Conservation (phyloP, 352 stramenopile genomes). For the Pythium aristosporum region DNA sequence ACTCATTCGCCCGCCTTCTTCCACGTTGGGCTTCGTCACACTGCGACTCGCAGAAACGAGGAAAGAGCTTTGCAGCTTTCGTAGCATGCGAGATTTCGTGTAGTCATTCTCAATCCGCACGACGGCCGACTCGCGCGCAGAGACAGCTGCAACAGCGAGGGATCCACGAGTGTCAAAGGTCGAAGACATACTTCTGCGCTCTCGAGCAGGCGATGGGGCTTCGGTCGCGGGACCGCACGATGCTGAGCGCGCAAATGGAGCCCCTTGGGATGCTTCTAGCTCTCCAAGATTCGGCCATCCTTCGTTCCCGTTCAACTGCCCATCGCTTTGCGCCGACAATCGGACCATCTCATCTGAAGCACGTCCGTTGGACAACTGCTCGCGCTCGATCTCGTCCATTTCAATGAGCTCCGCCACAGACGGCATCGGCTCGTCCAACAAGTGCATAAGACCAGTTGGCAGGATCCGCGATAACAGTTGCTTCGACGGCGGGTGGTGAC, state of each 20-base stretch:
- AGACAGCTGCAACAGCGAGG: constrained; percentile 22
- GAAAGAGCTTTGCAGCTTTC: constrained; percentile 26
- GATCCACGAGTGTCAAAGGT: constrained; percentile 39
- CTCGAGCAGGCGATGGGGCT: constrained; percentile 9
- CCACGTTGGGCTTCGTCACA: neutral
- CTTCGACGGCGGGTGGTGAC: constrained; percentile 86
- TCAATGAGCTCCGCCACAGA: constrained; percentile 80
- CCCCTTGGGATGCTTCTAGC: neutral
- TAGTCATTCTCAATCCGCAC: constrained; percentile 49
- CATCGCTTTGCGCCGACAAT: constrained; percentile 26
- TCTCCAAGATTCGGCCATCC: constrained; percentile 12
- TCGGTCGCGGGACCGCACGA: constrained; percentile 14
- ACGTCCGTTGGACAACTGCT: constrained; percentile 31
- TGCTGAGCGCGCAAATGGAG: constrained; percentile 3
- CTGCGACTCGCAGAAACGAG: constrained; percentile 15
- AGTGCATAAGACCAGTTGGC: constrained; percentile 84
- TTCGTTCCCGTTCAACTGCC: constrained; percentile 23
- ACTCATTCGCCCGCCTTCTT: constrained; percentile 15
- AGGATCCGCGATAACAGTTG: constrained; percentile 90
- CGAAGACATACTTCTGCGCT: constrained; percentile 20
- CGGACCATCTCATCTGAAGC: constrained; percentile 30
- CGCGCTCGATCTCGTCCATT: constrained; percentile 85
- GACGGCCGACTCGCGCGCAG: constrained; percentile 41
- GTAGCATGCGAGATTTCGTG: constrained; percentile 25
- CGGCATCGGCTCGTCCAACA: constrained; percentile 84